Evolutionary conservation across 2,329 filamentous ascomycete species (phyloP).

Genomic region (Penicillium sp.): DNA sequence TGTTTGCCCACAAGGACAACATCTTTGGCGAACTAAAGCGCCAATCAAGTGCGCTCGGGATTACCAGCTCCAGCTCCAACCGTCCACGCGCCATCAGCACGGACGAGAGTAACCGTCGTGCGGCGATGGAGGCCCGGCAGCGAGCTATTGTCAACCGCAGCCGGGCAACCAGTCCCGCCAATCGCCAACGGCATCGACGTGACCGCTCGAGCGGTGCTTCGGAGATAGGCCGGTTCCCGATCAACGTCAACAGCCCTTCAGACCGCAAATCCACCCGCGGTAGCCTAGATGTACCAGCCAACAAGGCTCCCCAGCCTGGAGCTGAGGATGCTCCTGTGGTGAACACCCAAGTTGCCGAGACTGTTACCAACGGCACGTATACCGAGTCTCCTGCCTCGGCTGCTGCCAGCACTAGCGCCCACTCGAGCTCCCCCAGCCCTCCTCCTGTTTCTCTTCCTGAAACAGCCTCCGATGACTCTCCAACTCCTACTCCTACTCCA

Average conservation of each 20-base stretch:
- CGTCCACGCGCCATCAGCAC: slow-evolving; percentile 86
- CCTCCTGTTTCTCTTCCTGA: slow-evolving; percentile 30
- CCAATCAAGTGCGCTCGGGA: slow-evolving; percentile 41
- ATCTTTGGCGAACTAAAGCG: slow-evolving; percentile 97
- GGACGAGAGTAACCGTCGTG: slow-evolving; percentile 91
- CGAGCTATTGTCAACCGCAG: slow-evolving; percentile 71
- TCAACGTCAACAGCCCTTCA: slow-evolving; percentile 64
- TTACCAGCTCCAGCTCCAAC: slow-evolving; percentile 51
- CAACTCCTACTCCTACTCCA: slow-evolving; percentile 34
- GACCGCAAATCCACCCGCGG: slow-evolving; percentile 53
- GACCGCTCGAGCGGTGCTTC: slow-evolving; percentile 70
- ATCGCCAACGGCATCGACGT: slow-evolving; percentile 61
- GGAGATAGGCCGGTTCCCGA: slow-evolving; percentile 82
- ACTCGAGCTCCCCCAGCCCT: slow-evolving; percentile 29
- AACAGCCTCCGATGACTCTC: slow-evolving; percentile 34
- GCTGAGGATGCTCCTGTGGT: slow-evolving; percentile 31
- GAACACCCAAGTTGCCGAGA: slow-evolving; percentile 28
- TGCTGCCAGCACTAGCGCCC: slow-evolving; percentile 23
- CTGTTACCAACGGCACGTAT: slow-evolving; percentile 44
- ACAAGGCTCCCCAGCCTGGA: slow-evolving; percentile 47
- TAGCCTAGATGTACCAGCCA: slow-evolving; percentile 78
- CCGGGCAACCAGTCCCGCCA: slow-evolving; percentile 68
- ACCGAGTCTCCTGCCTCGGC: slow-evolving; percentile 31
- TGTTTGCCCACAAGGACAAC: slow-evolving; percentile 89
- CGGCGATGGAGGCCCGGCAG: slow-evolving; percentile 89